Evolutionary conservation across 2,329 filamentous ascomycete genomes (phyloP), one percentile per base, ranked within the genome.

Genomic region (Exophiala alcalophila): DNA sequence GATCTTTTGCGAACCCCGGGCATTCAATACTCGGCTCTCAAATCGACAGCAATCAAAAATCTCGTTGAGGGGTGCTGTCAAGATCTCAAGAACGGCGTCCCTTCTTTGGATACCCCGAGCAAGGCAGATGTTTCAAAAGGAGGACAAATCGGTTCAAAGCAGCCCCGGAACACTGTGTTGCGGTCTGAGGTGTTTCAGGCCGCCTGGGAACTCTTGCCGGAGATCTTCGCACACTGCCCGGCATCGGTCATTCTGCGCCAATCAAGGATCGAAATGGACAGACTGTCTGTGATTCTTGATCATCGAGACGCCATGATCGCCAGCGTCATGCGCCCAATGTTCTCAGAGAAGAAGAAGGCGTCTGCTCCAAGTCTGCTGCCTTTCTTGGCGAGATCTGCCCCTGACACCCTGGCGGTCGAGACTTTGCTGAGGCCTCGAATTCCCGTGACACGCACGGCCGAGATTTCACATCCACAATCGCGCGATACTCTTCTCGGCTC

Each of bases 291-390:
- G 42, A 67, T 95, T 15, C 77, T 73, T 4, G 73, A 75, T 46
- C 74, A 83, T 61, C 81, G 80, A 59, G 72, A 81, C 21, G 83
- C 85, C 28, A 86, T 96, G 76, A 59, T 92, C 8, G 80, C 88
- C 4, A 91, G 87, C 61, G 81, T 94, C 9, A 69, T 96, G 46
- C 88, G 92, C 62, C 86, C 88, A 1, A 78, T 81, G 63, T 68
- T 80, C 50, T 71, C 81, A 58, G 70, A 77, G 57, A 74, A 81
- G 59, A 77, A 82, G 28, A 71, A 78, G 51, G 69, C 67, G 26
- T 76, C 78, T 37, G 78, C 81, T 47, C 74, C 84, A 19, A 92
- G 83, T 61, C 83, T 95, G 33, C 65, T 95, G 33, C 90, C 91
- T 0, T 85, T 94, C 56, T 68, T 96, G 18, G 77, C 80, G 5